Evolutionary conservation across 148 eudicot species (phyloP).

Genomic region (Cornus suecica): DNA sequence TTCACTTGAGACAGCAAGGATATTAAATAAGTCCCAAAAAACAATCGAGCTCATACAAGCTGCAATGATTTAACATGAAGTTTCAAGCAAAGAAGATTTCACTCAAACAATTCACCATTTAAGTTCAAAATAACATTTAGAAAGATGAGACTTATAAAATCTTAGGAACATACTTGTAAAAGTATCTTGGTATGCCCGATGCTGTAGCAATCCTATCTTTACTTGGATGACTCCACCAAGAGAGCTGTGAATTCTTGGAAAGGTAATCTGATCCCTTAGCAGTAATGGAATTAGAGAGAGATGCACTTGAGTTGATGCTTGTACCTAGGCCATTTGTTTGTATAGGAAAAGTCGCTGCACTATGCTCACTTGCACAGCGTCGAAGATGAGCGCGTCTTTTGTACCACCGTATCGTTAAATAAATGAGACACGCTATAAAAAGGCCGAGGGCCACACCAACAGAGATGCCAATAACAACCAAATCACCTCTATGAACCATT

Average conservation of each 20-base stretch:
- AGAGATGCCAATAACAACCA: constrained; percentile 62
- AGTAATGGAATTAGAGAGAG: constrained; percentile 42
- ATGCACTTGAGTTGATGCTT: constrained; percentile 54
- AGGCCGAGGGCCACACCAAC: constrained; percentile 72
- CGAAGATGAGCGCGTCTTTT: constrained; percentile 46
- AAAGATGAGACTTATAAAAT: neutral
- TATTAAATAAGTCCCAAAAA: neutral
- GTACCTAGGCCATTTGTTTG: constrained; percentile 59
- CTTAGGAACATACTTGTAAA: constrained; percentile 64
- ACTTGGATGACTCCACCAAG: constrained; percentile 59
- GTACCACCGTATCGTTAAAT: constrained; percentile 59
- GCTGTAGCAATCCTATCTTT: constrained; percentile 61
- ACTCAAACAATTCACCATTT: neutral
- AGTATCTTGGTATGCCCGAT: constrained; percentile 81
- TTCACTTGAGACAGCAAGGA: neutral
- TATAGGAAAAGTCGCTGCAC: constrained; percentile 39
- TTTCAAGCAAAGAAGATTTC: neutral
- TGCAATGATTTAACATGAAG: constrained; percentile 1
- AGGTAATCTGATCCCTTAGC: constrained; percentile 36
- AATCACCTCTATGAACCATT: constrained; percentile 49
- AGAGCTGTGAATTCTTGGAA: constrained; percentile 34
- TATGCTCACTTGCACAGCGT: constrained; percentile 26
- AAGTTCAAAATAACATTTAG: neutral
- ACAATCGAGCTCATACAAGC: neutral
- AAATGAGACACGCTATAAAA: constrained; percentile 48